These are phyloP conservation scores for Stellera chamaejasme DNA, from an alignment of 345 rosid species.

Conservation along the genomic window DNA sequence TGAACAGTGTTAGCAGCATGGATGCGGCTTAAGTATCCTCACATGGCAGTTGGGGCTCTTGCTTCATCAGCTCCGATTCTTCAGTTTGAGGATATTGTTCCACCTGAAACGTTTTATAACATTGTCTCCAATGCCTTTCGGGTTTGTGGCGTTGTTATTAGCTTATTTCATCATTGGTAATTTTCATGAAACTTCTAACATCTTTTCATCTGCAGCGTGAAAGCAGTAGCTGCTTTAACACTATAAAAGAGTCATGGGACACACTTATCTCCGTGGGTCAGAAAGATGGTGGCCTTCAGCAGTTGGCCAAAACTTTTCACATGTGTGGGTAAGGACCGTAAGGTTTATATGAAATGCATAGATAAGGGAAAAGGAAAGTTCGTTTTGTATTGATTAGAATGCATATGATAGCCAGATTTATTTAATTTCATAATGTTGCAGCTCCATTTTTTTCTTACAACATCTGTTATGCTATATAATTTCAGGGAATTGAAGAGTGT, in stretches of 20 bases:
- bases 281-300: slow-evolving; percentile 60
- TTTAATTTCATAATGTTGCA: background rate
- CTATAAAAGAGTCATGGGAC: slow-evolving; percentile 77
- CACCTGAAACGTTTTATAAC: slow-evolving; percentile 73
- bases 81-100: slow-evolving; percentile 86
- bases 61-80: slow-evolving; percentile 96
- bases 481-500: slow-evolving; percentile 58
- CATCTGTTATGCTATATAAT: slow-evolving; percentile 4
- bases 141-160: slow-evolving; percentile 22
- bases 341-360: background rate
- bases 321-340: slow-evolving; percentile 52
- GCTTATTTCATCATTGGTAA: background rate
- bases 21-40: slow-evolving; percentile 98
- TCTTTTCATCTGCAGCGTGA: slow-evolving; percentile 44
- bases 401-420: background rate
- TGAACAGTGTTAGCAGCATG: slow-evolving; percentile 90
- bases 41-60: slow-evolving; percentile 78
- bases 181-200: background rate
- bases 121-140: slow-evolving; percentile 77
- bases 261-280: slow-evolving; percentile 45
- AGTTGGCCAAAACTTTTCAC: slow-evolving; percentile 54
- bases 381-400: background rate
- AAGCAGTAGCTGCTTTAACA: slow-evolving; percentile 72
- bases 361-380: background rate
- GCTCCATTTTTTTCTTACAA: background rate